Evolutionary conservation across 2,329 filamentous ascomycete species (phyloP).

Genomic region (Fusarium transvaalense): DNA sequence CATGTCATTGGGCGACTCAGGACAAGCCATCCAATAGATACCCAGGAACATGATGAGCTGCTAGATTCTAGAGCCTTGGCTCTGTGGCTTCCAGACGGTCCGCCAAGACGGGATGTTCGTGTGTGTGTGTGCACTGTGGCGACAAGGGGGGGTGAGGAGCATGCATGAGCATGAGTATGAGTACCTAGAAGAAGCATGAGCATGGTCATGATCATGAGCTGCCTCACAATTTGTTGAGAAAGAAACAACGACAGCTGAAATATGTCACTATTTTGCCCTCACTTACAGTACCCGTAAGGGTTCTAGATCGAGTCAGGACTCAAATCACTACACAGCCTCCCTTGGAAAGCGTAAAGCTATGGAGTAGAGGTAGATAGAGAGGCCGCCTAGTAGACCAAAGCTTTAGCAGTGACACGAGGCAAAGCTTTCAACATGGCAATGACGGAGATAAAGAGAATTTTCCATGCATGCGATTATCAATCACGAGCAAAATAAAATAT

Average conservation of each 20-base stretch:
- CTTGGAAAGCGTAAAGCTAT: conserved; percentile 20
- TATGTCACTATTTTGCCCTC: conserved; percentile 18
- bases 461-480: background rate
- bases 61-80: conserved; percentile 36
- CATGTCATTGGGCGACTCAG: conserved; percentile 30
- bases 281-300: background rate
- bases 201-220: conserved; percentile 13
- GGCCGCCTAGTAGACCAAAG: conserved; percentile 31
- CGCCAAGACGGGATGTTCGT: conserved; percentile 30
- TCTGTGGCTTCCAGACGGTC: conserved; percentile 28
- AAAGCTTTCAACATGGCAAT: background rate
- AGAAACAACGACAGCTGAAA: conserved; percentile 13
- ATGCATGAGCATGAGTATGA: background rate
- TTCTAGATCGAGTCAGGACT: background rate
- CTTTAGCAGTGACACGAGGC: background rate
- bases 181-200: too few species aligned
- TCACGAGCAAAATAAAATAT: background rate
- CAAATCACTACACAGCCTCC: conserved; percentile 40
- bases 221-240: conserved; percentile 23
- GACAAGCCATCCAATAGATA: background rate
- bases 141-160: conserved; percentile 8
- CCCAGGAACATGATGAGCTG: conserved; percentile 15
- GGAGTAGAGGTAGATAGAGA: conserved; percentile 24
- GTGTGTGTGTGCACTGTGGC: conserved; percentile 32
- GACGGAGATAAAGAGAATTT: background rate